Percentiles rank a stretch among this genome's conserved stretches.
These are phyloP conservation scores for Cystobasidium sp. DNA, from an alignment of 1,284 basidiomycete species.

Conservation along the genomic window DNA sequence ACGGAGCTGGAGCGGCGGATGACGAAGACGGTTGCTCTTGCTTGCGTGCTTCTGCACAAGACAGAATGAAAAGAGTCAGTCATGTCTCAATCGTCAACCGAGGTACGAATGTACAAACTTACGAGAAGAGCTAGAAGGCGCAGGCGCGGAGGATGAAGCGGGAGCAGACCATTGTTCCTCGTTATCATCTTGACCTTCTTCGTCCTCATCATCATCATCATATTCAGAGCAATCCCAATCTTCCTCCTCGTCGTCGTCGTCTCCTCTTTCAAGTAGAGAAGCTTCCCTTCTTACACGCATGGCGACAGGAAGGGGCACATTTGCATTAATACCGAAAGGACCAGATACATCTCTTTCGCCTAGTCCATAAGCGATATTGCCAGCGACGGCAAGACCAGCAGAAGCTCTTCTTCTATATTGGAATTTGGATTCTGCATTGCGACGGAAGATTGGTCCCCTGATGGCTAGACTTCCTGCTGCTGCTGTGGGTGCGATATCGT, in stretches of 20 bases:
- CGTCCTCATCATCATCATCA: constrained; percentile 17
- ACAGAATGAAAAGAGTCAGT: background rate
- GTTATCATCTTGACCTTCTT: background rate
- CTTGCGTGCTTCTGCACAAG: background rate
- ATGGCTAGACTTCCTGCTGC: constrained; percentile 9
- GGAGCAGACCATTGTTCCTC: constrained; percentile 13
- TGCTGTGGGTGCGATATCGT: background rate
- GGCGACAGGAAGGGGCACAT: constrained; percentile 17
- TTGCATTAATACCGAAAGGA: constrained; percentile 13
- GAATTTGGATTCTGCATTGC: constrained; percentile 21
- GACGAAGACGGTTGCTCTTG: background rate
- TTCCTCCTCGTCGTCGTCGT: constrained; percentile 23
- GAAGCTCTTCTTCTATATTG: constrained; percentile 18
- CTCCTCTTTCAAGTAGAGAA: background rate
- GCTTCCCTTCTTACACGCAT: constrained; percentile 30
- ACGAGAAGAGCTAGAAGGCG: constrained; percentile 12
- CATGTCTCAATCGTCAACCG: background rate
- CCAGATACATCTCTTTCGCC: constrained; percentile 24
- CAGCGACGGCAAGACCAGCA: constrained; percentile 13
- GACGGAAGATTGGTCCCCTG: constrained; percentile 19
- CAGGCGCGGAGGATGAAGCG: background rate
- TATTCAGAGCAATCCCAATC: constrained; percentile 33
- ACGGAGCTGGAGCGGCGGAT: background rate
- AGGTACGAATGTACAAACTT: background rate
- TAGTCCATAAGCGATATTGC: constrained; percentile 15